A percentile compares a stretch with the other conserved stretches of the same genome.
phyloP scores from a whole-genome alignment of 2,329 filamentous ascomycete genomes.

The Magnaporthiopsis incrustans region DNA sequence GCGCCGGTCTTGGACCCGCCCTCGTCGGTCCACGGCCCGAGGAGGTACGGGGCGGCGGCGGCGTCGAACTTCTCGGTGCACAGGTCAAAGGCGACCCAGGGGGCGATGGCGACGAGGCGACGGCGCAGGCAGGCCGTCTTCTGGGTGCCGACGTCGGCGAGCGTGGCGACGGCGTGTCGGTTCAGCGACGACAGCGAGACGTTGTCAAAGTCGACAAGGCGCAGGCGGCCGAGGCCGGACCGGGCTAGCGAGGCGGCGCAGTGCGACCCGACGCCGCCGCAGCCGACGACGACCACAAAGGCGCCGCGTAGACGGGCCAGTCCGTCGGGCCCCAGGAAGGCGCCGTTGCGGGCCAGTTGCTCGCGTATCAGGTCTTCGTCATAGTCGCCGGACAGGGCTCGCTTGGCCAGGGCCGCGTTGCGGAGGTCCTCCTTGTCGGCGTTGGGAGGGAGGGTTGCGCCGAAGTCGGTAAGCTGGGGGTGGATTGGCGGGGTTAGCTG shows the following conservation, averaged over 20 bases:
- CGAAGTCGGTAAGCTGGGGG: slow-evolving; percentile 51
- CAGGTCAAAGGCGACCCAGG: slow-evolving; percentile 87
- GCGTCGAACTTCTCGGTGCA: slow-evolving; percentile 75
- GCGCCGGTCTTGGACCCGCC: slow-evolving; percentile 26
- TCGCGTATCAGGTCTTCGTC: slow-evolving; percentile 82
- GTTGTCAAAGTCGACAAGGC: slow-evolving; percentile 95
- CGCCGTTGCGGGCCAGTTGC: slow-evolving; percentile 85
- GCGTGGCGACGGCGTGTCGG: slow-evolving; percentile 87
- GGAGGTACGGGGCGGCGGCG: slow-evolving; percentile 53
- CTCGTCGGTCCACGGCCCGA: slow-evolving; percentile 57
- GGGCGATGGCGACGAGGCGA: slow-evolving; percentile 75
- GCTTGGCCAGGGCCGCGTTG: slow-evolving; percentile 48
- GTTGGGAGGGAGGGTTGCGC: slow-evolving; percentile 38
- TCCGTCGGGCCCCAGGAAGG: slow-evolving; percentile 79
- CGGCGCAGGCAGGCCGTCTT: slow-evolving; percentile 82
- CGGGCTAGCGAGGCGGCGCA: slow-evolving; percentile 77
- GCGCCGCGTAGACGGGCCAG: slow-evolving; percentile 70
- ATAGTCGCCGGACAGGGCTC: slow-evolving; percentile 56
- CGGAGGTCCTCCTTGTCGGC: slow-evolving; percentile 54
- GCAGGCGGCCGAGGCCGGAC: slow-evolving; percentile 79
- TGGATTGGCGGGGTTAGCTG: not conserved
- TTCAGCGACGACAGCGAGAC: slow-evolving; percentile 92
- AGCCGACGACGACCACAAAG: slow-evolving; percentile 85
- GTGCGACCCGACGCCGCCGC: slow-evolving; percentile 92
- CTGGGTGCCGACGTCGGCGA: slow-evolving; percentile 85